phyloP scores from a whole-genome alignment of 2,329 filamentous ascomycete genomes.

The Talaromyces sp. region DNA sequence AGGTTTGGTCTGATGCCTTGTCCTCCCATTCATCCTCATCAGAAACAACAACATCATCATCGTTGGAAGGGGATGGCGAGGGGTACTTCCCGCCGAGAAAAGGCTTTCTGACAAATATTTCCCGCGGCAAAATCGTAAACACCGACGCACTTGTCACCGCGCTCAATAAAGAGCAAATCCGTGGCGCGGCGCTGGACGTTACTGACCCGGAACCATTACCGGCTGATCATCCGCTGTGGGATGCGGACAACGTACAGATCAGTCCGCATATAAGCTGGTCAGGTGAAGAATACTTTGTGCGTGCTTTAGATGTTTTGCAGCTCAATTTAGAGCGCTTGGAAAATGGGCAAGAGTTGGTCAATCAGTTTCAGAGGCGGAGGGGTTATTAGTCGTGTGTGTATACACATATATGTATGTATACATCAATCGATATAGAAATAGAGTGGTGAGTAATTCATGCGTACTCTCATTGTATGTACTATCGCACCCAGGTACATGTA shows the following conservation, averaged over 20 bases:
- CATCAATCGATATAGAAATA: background rate
- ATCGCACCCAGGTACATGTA: background rate
- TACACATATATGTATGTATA: background rate
- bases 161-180: slow-evolving; percentile 52
- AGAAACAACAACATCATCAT: background rate
- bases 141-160: slow-evolving; percentile 62
- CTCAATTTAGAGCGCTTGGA: slow-evolving; percentile 54
- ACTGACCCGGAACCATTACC: slow-evolving; percentile 77
- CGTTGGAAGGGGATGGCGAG: background rate
- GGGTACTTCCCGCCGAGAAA: slow-evolving; percentile 26
- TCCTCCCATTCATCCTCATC: slow-evolving; percentile 4
- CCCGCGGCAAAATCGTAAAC: slow-evolving; percentile 61
- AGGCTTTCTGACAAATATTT: slow-evolving; percentile 69
- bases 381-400: slow-evolving; percentile 52
- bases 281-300: slow-evolving; percentile 53
- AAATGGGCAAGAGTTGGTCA: slow-evolving; percentile 54
- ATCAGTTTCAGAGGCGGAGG: slow-evolving; percentile 57
- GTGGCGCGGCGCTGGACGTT: slow-evolving; percentile 72
- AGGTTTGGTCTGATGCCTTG: slow-evolving; percentile 44
- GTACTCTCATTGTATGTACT: background rate
- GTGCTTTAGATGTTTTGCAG: slow-evolving; percentile 57
- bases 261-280: slow-evolving; percentile 63
- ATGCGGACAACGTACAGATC: slow-evolving; percentile 64
- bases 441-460: background rate
- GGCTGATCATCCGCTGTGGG: slow-evolving; percentile 65